Conservation (phyloP, 2,329 filamentous ascomycete species). For the Thelonectria blattea region DNA sequence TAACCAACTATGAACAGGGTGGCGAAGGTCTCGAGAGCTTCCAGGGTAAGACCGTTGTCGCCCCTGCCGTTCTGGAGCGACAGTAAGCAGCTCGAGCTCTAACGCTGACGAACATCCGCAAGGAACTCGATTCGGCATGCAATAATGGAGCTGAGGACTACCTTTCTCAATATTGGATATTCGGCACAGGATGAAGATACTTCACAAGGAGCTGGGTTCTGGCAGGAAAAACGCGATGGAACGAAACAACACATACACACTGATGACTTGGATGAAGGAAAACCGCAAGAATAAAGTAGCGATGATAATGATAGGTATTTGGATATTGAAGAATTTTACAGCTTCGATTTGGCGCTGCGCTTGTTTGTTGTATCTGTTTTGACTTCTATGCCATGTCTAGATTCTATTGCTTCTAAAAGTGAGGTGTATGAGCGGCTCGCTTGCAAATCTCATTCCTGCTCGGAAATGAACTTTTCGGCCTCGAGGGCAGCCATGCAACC, state of each 20-base stretch:
- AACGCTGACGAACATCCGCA: too few relatives aligned
- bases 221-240: background rate
- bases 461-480: slow-evolving; percentile 89
- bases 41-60: slow-evolving; percentile 58
- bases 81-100: slow-evolving; percentile 38
- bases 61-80: slow-evolving; percentile 58
- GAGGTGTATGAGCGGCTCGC: slow-evolving; percentile 22
- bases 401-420: slow-evolving; percentile 32
- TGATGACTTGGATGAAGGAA: slow-evolving; percentile 8
- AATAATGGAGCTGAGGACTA: too few relatives aligned
- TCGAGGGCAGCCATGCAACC: slow-evolving; percentile 96
- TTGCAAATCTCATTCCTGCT: slow-evolving; percentile 61
- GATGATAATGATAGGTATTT: slow-evolving; percentile 8
- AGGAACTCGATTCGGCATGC: too few relatives aligned
- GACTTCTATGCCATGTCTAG: slow-evolving; percentile 26
- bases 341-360: slow-evolving; percentile 17
- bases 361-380: slow-evolving; percentile 14
- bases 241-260: background rate
- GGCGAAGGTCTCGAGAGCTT: slow-evolving; percentile 68
- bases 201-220: too few relatives aligned
- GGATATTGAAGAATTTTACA: slow-evolving; percentile 16
- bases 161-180: too few relatives aligned
- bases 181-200: too few relatives aligned
- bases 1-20: slow-evolving; percentile 48
- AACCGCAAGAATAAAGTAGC: slow-evolving; percentile 12